Evolutionary conservation across 495 filamentous ascomycete genomes (phyloP).

Genomic region (Amorphotheca resinae): DNA sequence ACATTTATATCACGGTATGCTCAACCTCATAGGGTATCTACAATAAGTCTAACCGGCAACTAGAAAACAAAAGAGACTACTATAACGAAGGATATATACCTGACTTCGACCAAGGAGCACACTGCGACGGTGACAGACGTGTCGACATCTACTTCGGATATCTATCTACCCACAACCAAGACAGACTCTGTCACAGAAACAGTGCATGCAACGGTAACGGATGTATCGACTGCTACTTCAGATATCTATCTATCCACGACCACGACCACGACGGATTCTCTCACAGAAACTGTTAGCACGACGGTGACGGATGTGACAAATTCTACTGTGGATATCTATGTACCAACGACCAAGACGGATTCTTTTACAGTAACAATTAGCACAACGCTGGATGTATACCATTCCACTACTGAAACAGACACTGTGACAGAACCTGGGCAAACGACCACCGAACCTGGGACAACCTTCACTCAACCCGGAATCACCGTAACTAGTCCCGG

Average conservation of each 20-base stretch:
- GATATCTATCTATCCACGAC: neutral
- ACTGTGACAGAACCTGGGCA: neutral
- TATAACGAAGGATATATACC: neutral
- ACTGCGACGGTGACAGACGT: neutral
- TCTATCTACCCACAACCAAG: neutral
- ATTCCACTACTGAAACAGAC: neutral
- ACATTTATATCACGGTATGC: neutral
- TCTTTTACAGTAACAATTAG: neutral
- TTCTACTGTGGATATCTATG: neutral
- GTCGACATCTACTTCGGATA: neutral
- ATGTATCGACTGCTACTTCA: neutral
- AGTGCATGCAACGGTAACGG: neutral
- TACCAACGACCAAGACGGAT: neutral
- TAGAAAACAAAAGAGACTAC: neutral
- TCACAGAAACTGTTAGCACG: neutral
- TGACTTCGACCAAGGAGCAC: neutral
- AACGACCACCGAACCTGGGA: neutral
- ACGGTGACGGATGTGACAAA: neutral
- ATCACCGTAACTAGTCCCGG: neutral
- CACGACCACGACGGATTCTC: neutral
- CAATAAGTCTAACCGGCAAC: neutral
- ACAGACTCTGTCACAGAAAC: constrained; percentile 13
- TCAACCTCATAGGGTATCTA: neutral
- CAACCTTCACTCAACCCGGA: neutral
- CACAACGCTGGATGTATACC: neutral